A percentile compares a stretch with the other conserved stretches of the same genome.
phyloP scores from a whole-genome alignment of 805 yeast species.

The Lipomyces orientalis region DNA sequence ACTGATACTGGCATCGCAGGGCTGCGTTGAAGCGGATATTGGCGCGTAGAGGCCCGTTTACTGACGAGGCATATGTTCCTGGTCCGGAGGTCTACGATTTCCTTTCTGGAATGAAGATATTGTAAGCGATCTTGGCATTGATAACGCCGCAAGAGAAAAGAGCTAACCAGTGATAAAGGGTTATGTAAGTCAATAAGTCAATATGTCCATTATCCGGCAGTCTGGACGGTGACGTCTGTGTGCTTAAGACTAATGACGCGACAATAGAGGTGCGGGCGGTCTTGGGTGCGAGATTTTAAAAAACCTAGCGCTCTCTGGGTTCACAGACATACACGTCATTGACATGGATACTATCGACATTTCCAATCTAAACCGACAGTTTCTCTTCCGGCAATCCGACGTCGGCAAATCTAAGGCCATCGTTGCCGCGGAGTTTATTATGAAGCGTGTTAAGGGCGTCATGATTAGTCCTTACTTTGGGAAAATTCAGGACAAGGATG shows the following conservation, averaged over 20 bases:
- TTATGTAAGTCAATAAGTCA: conserved; percentile 14
- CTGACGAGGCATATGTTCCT: conserved; percentile 48
- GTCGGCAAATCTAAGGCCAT: conserved; percentile 71
- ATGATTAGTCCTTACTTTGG: conserved; percentile 52
- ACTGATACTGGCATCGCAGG: conserved; percentile 15
- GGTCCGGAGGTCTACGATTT: conserved; percentile 43
- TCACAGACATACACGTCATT: conserved; percentile 65
- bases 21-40: conserved; percentile 38
- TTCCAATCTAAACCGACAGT: conserved; percentile 78
- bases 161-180: conserved; percentile 7
- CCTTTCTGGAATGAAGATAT: conserved; percentile 43
- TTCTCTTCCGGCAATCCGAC: conserved; percentile 63
- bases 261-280: conserved; percentile 76
- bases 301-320: conserved; percentile 72
- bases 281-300: conserved; percentile 81
- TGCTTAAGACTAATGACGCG: background rate
- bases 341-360: conserved; percentile 85
- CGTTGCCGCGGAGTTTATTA: conserved; percentile 66
- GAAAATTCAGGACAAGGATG: conserved; percentile 67
- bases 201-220: background rate
- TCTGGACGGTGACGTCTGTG: background rate
- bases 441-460: conserved; percentile 50
- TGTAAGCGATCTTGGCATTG: conserved; percentile 41
- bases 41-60: conserved; percentile 46
- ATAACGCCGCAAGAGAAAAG: background rate